Percentiles rank a stretch among this genome's conserved stretches.
These are phyloP conservation scores for Skeletonema potamos DNA, from an alignment of 108 stramenopile genomes.

Conservation along the genomic window DNA sequence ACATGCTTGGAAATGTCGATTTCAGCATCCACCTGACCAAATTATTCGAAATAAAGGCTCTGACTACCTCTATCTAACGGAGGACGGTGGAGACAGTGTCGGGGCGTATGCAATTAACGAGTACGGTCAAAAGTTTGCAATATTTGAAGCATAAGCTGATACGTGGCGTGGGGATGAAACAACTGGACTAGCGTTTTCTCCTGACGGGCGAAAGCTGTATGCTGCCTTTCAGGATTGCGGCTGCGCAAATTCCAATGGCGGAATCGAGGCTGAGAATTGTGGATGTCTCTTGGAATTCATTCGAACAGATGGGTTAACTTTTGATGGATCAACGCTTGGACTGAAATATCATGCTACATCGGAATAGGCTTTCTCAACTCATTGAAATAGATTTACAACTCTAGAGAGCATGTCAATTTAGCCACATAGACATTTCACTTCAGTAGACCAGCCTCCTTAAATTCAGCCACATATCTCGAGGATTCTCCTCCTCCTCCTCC, in stretches of 20 bases:
- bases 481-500: too few species aligned
- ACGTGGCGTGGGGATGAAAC: slow-evolving; percentile 28
- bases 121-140: slow-evolving; percentile 30
- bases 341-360: background rate
- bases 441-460: too few species aligned
- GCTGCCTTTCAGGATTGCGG: slow-evolving; percentile 45
- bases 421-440: too few species aligned
- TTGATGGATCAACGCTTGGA: background rate
- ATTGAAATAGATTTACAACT: too few species aligned
- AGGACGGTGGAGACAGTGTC: slow-evolving; percentile 43
- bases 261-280: background rate
- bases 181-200: slow-evolving; percentile 64
- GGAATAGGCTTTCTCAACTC: too few species aligned
- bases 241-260: too few species aligned
- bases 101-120: slow-evolving; percentile 48
- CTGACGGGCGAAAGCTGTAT: slow-evolving; percentile 57
- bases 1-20: slow-evolving; percentile 3
- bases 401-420: too few species aligned
- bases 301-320: background rate
- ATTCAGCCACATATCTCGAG: too few species aligned
- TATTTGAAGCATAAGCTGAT: slow-evolving; percentile 26
- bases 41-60: background rate
- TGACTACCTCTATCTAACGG: slow-evolving; percentile 51
- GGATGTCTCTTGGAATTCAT: slow-evolving; percentile 5
- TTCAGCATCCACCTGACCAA: slow-evolving; percentile 51